phyloP scores from a whole-genome alignment of 345 rosid species.

The Citrus hindsii region DNA sequence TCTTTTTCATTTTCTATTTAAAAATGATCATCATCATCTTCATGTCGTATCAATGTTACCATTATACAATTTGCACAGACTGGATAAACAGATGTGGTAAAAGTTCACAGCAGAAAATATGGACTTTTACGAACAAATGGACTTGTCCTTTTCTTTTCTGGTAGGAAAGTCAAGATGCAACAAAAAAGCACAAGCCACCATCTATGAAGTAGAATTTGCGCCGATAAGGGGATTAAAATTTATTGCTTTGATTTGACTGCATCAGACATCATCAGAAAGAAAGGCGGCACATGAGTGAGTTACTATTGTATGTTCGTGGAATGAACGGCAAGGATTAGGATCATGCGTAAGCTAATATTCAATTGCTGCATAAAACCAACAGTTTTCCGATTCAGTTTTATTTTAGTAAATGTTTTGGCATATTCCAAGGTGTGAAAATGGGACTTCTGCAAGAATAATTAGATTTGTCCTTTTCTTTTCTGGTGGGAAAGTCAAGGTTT shows the following conservation, averaged over 20 bases:
- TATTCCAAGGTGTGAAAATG: neutral
- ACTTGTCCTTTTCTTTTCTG: constrained; percentile 24
- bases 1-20: neutral
- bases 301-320: too few species aligned
- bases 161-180: constrained; percentile 29
- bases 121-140: neutral
- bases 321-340: neutral
- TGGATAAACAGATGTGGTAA: neutral
- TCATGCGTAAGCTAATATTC: neutral
- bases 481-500: constrained; percentile 29
- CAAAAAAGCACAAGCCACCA: constrained; percentile 22
- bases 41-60: neutral
- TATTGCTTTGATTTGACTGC: constrained; percentile 7
- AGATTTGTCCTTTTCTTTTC: constrained; percentile 27
- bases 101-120: neutral
- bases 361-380: neutral
- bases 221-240: neutral
- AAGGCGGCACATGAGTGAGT: neutral
- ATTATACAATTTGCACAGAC: neutral
- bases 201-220: constrained; percentile 7
- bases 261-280: neutral
- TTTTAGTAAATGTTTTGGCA: neutral
- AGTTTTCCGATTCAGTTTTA: neutral
- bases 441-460: neutral
- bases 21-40: neutral